phyloP scores from a whole-genome alignment of 2,329 filamentous ascomycete species.

The Sphaceloma murrayae region DNA sequence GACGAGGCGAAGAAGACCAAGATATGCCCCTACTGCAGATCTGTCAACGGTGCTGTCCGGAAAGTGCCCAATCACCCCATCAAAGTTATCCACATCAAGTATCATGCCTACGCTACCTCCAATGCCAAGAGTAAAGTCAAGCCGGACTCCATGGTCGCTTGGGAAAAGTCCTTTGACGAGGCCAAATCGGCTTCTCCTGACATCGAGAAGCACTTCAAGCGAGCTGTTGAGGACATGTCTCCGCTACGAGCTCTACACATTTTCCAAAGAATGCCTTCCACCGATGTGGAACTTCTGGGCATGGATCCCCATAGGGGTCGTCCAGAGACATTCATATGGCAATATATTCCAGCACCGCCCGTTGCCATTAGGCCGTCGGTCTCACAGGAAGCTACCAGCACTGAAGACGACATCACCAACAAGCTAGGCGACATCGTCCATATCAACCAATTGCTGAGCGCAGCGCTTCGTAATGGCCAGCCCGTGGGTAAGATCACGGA shows the following conservation, averaged over 20 bases:
- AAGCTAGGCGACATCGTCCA: constrained; percentile 96
- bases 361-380: constrained; percentile 92
- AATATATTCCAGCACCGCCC: constrained; percentile 85
- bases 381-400: constrained; percentile 83
- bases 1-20: constrained; percentile 83
- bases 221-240: constrained; percentile 90
- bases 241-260: constrained; percentile 80
- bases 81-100: constrained; percentile 92
- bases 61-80: constrained; percentile 74
- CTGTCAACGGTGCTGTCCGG: constrained; percentile 81
- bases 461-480: constrained; percentile 72
- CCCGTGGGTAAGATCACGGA: constrained; percentile 88
- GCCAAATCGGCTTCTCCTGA: constrained; percentile 71
- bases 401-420: constrained; percentile 91
- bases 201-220: constrained; percentile 80
- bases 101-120: constrained; percentile 76
- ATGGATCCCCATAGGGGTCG: constrained; percentile 69
- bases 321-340: constrained; percentile 97
- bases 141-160: constrained; percentile 70
- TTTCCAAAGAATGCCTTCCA: constrained; percentile 75
- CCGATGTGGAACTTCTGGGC: constrained; percentile 84
- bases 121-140: constrained; percentile 75
- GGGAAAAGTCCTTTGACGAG: constrained; percentile 74
- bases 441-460: constrained; percentile 77
- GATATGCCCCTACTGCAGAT: constrained; percentile 67